phyloP scores from a whole-genome alignment of 495 filamentous ascomycete species.

The Stereocaulon alpinum region DNA sequence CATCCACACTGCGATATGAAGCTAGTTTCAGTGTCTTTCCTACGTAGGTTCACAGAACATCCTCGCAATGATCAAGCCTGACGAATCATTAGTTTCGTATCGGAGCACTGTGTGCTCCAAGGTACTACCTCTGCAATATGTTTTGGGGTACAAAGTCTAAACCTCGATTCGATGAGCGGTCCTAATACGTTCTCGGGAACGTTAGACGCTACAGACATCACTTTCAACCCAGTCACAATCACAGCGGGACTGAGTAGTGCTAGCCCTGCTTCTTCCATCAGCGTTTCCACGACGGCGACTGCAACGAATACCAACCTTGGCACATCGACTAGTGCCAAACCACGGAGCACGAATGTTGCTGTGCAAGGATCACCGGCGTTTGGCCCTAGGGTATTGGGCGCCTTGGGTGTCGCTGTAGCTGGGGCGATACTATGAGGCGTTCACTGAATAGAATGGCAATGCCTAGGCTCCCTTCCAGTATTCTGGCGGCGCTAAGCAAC shows the following conservation, averaged over 20 bases:
- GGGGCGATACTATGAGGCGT: conserved; percentile 3
- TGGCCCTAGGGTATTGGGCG: not conserved
- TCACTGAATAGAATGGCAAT: not conserved
- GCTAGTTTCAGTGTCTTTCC: not conserved
- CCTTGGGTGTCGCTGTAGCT: not conserved
- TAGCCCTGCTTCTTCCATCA: too few species aligned
- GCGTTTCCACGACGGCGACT: too few species aligned
- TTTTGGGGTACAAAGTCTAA: not conserved
- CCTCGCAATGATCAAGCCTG: not conserved
- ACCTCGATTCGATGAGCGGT: too few species aligned
- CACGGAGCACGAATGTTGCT: conserved; percentile 3
- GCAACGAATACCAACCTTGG: not conserved
- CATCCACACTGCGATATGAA: not conserved
- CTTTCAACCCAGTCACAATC: too few species aligned
- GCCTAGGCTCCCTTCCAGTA: not conserved
- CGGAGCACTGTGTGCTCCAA: not conserved
- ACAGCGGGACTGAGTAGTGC: too few species aligned
- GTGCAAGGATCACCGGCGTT: not conserved
- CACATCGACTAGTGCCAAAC: not conserved
- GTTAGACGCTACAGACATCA: too few species aligned
- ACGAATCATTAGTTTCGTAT: not conserved
- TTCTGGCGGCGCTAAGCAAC: not conserved
- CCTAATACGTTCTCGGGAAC: not conserved
- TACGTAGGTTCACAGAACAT: not conserved
- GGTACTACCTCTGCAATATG: conserved; percentile 4